phyloP scores from a whole-genome alignment of 805 yeast species.

The Candida arabinofermentans region DNA sequence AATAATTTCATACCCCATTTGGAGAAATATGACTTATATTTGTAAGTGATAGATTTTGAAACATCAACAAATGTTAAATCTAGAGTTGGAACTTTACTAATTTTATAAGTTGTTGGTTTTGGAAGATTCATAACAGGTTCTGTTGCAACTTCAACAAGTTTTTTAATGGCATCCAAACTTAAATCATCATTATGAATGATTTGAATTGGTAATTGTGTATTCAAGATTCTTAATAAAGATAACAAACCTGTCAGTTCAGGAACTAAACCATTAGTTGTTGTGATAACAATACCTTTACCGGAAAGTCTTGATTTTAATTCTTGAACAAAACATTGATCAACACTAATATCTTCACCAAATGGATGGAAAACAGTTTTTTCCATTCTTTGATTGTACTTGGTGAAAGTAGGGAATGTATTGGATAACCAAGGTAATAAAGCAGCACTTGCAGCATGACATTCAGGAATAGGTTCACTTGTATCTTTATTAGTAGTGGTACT shows the following conservation, averaged over 20 bases:
- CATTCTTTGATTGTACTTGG: constrained; percentile 29
- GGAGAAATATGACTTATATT: constrained; percentile 22
- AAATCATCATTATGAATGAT: constrained; percentile 42
- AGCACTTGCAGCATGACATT: constrained; percentile 16
- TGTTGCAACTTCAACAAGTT: constrained; percentile 34
- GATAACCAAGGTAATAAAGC: constrained; percentile 41
- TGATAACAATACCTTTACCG: constrained; percentile 53
- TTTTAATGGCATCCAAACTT: constrained; percentile 29
- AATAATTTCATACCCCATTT: constrained; percentile 44
- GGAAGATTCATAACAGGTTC: constrained; percentile 27
- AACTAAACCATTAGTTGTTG: constrained; percentile 42
- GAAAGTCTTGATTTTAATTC: constrained; percentile 26
- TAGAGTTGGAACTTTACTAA: constrained; percentile 21
- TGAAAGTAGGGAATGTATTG: constrained; percentile 34
- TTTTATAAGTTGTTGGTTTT: constrained; percentile 17
- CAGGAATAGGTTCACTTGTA: constrained; percentile 5
- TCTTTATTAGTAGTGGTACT: constrained; percentile 1
- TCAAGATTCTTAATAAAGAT: constrained; percentile 44
- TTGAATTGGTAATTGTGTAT: constrained; percentile 47
- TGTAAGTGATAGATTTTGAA: constrained; percentile 23
- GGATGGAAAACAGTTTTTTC: constrained; percentile 9
- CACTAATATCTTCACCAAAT: constrained; percentile 8
- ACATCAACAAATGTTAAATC: constrained; percentile 33
- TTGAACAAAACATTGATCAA: constrained; percentile 26
- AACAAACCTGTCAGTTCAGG: constrained; percentile 47